These are phyloP conservation scores for Fimicolochytrium jonesii DNA, from an alignment of 192 early-diverging fungal genomes.

Conservation along the genomic window DNA sequence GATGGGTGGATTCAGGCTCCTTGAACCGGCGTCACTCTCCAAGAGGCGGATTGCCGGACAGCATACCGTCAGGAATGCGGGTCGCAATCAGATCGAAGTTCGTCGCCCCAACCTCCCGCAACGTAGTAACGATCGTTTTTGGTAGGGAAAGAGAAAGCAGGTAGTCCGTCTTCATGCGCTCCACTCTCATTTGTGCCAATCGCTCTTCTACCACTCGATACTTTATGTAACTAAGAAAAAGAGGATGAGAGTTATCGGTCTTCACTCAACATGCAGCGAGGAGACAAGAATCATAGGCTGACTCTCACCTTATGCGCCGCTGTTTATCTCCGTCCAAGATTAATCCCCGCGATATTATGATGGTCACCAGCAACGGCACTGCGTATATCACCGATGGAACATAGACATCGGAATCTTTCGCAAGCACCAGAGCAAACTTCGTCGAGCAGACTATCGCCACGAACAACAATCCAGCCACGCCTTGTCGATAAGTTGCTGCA, in stretches of 20 bases:
- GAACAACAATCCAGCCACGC: slow-evolving; percentile 2
- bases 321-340: slow-evolving; percentile 13
- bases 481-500: slow-evolving; percentile 10
- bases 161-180: slow-evolving; percentile 43
- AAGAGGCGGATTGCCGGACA: background rate
- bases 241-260: background rate
- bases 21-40: background rate
- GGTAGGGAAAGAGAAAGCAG: slow-evolving; percentile 42
- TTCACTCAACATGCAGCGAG: no score
- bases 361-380: slow-evolving; percentile 6
- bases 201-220: slow-evolving; percentile 35
- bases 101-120: slow-evolving; percentile 37
- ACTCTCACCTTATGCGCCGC: slow-evolving; percentile 11
- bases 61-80: slow-evolving; percentile 27
- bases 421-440: slow-evolving; percentile 1
- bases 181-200: slow-evolving; percentile 31
- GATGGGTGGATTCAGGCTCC: background rate
- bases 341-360: slow-evolving; percentile 10
- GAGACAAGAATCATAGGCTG: background rate
- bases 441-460: background rate
- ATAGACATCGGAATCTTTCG: no score
- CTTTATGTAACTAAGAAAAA: slow-evolving; percentile 33
- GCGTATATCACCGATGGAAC: slow-evolving; percentile 12
- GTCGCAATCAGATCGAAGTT: slow-evolving; percentile 48
- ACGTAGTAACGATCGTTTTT: slow-evolving; percentile 34